A percentile compares a stretch with the other conserved stretches of the same genome.
Evolutionary conservation across 2,329 filamentous ascomycete species (phyloP).

Genomic region (Graphilbum ipis-grandicollis): DNA sequence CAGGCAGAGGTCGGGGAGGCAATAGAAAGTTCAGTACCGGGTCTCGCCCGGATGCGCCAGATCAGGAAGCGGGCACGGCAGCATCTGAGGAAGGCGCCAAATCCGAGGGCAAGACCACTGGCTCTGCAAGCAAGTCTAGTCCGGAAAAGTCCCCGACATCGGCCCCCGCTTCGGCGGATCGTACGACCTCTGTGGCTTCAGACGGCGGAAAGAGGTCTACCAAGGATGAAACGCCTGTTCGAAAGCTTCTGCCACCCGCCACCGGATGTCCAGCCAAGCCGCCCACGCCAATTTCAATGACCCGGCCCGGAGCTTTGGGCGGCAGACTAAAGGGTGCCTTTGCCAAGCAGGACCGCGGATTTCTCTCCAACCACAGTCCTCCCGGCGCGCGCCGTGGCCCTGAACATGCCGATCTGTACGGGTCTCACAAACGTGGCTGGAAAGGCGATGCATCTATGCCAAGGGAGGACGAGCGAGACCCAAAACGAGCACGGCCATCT

Average conservation of each 20-base stretch:
- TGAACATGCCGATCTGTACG: neutral
- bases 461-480: constrained; percentile 2
- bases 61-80: neutral
- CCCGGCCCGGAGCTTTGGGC: neutral
- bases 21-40: too few relatives aligned
- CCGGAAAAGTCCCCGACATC: neutral
- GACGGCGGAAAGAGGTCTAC: too few relatives aligned
- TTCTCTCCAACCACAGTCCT: neutral
- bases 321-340: neutral
- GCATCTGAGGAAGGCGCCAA: neutral
- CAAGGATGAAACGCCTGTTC: neutral
- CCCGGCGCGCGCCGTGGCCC: neutral
- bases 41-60: neutral
- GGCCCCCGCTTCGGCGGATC: too few relatives aligned
- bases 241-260: neutral
- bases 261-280: constrained; percentile 7
- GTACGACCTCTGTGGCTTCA: too few relatives aligned
- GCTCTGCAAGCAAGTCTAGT: too few relatives aligned
- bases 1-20: neutral
- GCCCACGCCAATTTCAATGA: constrained; percentile 7
- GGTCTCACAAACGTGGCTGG: constrained; percentile 3
- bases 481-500: constrained; percentile 6
- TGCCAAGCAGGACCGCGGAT: neutral
- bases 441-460: neutral
- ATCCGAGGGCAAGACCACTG: neutral